A percentile compares a stretch with the other conserved stretches of the same genome.
These are phyloP conservation scores for Purshia tridentata DNA, from an alignment of 306 rosid species.

Conservation along the genomic window DNA sequence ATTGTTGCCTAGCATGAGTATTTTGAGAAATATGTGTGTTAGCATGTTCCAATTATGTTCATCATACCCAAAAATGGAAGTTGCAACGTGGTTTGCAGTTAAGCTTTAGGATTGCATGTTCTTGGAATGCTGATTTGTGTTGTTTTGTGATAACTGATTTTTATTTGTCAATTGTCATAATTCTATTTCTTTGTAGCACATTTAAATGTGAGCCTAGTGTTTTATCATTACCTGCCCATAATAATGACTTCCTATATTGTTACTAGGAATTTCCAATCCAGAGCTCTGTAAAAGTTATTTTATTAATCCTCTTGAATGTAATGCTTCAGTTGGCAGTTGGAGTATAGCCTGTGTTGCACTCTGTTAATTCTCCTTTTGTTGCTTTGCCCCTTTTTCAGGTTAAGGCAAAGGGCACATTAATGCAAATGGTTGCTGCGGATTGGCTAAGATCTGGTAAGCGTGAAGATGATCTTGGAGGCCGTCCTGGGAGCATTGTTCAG, in stretches of 20 bases:
- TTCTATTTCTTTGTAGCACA: background rate
- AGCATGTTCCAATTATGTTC: background rate
- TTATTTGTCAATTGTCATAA: background rate
- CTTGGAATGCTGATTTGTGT: background rate
- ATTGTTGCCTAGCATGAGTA: background rate
- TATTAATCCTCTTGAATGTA: background rate
- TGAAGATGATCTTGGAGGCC: conserved; percentile 75
- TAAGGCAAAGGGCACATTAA: conserved; percentile 66
- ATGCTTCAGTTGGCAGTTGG: background rate
- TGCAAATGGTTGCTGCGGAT: conserved; percentile 88
- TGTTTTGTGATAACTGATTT: background rate
- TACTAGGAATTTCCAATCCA: background rate
- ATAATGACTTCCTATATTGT: background rate
- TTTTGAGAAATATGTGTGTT: too few species aligned
- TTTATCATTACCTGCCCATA: background rate
- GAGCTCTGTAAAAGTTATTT: background rate
- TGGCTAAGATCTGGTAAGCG: conserved; percentile 66
- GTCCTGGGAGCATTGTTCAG: conserved; percentile 70
- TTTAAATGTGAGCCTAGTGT: background rate
- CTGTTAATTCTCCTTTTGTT: background rate
- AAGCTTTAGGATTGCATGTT: background rate
- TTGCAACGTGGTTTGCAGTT: background rate
- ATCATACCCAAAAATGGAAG: background rate
- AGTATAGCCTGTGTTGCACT: background rate
- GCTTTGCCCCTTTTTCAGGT: conserved; percentile 37